Evolutionary conservation across 495 filamentous ascomycete species (phyloP).

Genomic region (Pseudoneurospora amorphoporcata): DNA sequence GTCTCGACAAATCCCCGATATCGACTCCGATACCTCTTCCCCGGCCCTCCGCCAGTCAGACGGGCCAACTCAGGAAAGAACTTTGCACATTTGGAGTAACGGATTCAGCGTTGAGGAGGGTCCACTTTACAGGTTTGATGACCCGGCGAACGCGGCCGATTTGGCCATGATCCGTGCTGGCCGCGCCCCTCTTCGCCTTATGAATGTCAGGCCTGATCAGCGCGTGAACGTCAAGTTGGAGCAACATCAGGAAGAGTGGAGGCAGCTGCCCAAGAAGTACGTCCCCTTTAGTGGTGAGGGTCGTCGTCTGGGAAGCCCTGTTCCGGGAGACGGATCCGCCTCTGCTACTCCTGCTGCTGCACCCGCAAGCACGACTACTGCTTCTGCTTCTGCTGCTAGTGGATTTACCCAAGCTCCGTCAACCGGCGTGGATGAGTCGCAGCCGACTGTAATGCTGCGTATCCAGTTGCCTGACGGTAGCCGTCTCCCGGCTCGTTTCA

Average conservation of each 20-base stretch:
- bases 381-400: slow-evolving; percentile 27
- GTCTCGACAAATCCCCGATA: slow-evolving; percentile 59
- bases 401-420: slow-evolving; percentile 26
- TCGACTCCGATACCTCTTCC: slow-evolving; percentile 38
- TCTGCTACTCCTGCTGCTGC: slow-evolving; percentile 22
- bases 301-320: slow-evolving; percentile 83
- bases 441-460: slow-evolving; percentile 69
- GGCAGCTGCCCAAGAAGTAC: slow-evolving; percentile 71
- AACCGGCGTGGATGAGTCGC: slow-evolving; percentile 58
- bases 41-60: slow-evolving; percentile 6
- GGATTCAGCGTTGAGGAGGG: slow-evolving; percentile 95
- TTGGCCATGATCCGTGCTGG: slow-evolving; percentile 78
- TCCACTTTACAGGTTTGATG: slow-evolving; percentile 77
- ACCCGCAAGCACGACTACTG: slow-evolving; percentile 26
- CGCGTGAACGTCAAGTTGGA: slow-evolving; percentile 85
- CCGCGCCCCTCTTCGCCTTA: slow-evolving; percentile 74
- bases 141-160: slow-evolving; percentile 73
- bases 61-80: slow-evolving; percentile 47
- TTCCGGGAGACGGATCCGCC: slow-evolving; percentile 48
- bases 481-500: slow-evolving; percentile 77
- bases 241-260: slow-evolving; percentile 77
- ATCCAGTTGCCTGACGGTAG: slow-evolving; percentile 88
- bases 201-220: slow-evolving; percentile 79
- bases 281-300: slow-evolving; percentile 78
- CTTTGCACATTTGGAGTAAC: slow-evolving; percentile 84